These are phyloP conservation scores for Venturia oleaginea DNA, from an alignment of 2,329 filamentous ascomycete species.

Conservation along the genomic window DNA sequence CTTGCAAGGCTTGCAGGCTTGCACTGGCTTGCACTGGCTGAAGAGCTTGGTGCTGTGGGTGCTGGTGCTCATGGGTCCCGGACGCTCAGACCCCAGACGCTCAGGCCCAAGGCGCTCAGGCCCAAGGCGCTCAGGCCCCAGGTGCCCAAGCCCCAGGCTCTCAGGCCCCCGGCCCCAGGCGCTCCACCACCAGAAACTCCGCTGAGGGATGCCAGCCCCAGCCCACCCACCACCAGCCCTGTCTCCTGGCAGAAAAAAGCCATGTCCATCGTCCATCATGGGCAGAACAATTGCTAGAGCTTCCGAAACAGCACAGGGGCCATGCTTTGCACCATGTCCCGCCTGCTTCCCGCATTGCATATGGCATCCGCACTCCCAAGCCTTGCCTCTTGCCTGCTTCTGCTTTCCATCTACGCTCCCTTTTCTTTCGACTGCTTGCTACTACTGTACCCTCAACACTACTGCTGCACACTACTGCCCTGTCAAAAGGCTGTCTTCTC, in stretches of 20 bases:
- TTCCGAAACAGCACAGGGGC: slow-evolving; percentile 9
- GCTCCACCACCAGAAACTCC: slow-evolving; percentile 11
- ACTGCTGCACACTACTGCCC: slow-evolving; percentile 1
- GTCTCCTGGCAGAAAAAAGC: slow-evolving; percentile 2
- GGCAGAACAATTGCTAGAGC: not conserved
- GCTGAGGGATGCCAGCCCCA: slow-evolving; percentile 2
- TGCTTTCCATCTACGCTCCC: slow-evolving; percentile 1
- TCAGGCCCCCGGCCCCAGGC: no score
- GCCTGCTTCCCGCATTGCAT: slow-evolving; percentile 12
- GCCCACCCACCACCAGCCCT: not conserved
- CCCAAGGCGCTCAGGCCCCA: no score
- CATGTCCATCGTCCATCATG: not conserved
- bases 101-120: no score
- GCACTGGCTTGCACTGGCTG: no score
- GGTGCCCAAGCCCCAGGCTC: no score
- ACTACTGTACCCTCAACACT: not conserved
- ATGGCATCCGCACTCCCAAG: slow-evolving; percentile 7
- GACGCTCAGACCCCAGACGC: slow-evolving; percentile 5
- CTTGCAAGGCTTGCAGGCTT: no score
- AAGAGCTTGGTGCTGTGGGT: not conserved
- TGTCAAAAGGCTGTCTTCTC: not conserved
- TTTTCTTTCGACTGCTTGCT: not conserved
- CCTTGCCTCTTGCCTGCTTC: slow-evolving; percentile 5
- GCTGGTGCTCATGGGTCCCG: not conserved
- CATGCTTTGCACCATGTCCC: slow-evolving; percentile 8